These are phyloP conservation scores for Zea mays DNA, from an alignment of 176 grass and related monocot genomes.

Conservation along the genomic window Zm-B73-REFERENCE-NAM-5.0 NC_050105.1:137496501-137497000, in stretches of 20 bases:
- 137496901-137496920: no score
- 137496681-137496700: neutral
- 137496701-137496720: neutral
- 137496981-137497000: no score
- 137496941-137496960: no score
- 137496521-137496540: no score
- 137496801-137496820: slow-evolving; percentile 22
- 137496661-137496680: neutral
- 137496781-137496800: neutral
- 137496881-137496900: slow-evolving; percentile 9
- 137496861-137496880: neutral
- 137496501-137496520: no score
- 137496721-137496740: neutral
- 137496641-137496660: neutral
- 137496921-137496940: no score
- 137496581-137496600: slow-evolving; percentile 62
- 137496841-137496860: neutral
- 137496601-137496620: neutral
- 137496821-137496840: neutral
- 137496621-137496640: neutral
- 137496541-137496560: slow-evolving; percentile 26
- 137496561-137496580: slow-evolving; percentile 49
- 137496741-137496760: slow-evolving; percentile 4
- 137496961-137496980: no score
- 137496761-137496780: neutral